Base-by-base conservation (phyloP, 768 basidiomycete genomes). In the Porphyrellus cyaneotinctus region DNA sequence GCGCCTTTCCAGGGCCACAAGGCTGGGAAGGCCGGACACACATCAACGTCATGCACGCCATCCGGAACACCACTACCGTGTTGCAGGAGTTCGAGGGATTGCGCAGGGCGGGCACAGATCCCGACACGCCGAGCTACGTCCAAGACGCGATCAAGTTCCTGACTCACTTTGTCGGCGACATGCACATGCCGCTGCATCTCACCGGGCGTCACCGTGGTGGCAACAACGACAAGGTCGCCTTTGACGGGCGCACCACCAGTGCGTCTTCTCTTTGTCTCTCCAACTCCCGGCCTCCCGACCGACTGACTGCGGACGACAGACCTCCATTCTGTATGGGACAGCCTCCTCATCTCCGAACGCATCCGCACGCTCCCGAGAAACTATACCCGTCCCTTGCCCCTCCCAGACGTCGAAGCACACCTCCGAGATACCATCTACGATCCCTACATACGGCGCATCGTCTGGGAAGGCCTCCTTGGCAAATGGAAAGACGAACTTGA, bases 101-200 rank as follows among this genome's bases (percentile, higher is more conserved):
- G 28, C 51, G 56, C 32, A 58, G 30, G 17, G 56, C 38, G 2
- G 57, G 51, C 5, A 22, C 24, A 1, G 69, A 72, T 6, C 51
- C 53, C 11, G 42, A 64, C 5, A 70, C 72, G 15, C 62, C 62
- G 0, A 68, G 56, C 6, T 69, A 65, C 12, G 84, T 84, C 2
- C 83, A 86, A 62, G 88, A 92, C 60, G 90, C 95, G 2, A 75
- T 97, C 61, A 88, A 90, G 68, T 99, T 97, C 74, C 74, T 99
- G 30, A 80, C 95, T 28, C 97, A 99, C 69, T 97, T 92, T 61
- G 49, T 97, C 12, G 94, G 95, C 0, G 95, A 97, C 67, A 76
- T 95, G 77, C 95, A 97, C 62, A 85, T 88, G 79, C 95, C 95
- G 6, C 73, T 99, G 49, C 95, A 99, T 68, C 78, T 99, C 33